Conservation (phyloP, 2,329 filamentous ascomycete species). For the Fusarium mundagurra region DNA sequence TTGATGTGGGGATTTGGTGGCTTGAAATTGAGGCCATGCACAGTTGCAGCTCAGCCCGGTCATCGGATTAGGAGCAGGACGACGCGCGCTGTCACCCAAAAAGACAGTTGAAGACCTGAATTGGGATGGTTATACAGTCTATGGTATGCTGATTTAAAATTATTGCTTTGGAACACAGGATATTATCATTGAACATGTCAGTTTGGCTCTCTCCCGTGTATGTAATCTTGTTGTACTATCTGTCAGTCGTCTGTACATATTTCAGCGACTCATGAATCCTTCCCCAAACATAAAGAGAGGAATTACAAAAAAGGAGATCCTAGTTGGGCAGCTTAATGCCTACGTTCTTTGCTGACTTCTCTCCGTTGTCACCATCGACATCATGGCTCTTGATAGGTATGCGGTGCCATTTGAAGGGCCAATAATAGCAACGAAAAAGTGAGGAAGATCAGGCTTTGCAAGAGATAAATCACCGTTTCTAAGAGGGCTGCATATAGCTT, state of each 20-base stretch:
- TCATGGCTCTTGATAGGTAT: conserved; percentile 75
- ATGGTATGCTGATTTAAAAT: not conserved
- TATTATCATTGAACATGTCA: not conserved
- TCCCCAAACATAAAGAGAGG: not conserved
- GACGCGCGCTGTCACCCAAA: no score
- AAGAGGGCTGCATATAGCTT: no score
- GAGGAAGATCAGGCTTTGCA: no score
- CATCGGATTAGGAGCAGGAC: no score
- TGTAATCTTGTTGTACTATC: not conserved
- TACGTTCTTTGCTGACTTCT: conserved; percentile 37
- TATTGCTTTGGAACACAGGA: not conserved
- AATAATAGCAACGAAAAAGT: no score
- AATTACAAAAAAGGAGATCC: not conserved
- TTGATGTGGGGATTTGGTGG: no score
- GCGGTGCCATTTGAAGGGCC: conserved; percentile 60
- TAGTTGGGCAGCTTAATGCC: conserved; percentile 4
- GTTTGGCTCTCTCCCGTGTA: not conserved
- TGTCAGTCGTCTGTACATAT: not conserved
- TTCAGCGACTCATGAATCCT: not conserved
- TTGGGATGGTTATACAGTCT: not conserved
- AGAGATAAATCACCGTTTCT: no score
- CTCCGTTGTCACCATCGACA: conserved; percentile 56
- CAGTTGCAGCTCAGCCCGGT: no score
- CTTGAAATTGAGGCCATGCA: no score
- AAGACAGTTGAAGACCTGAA: no score